phyloP scores from a whole-genome alignment of 768 basidiomycete species.

The Trametes punicea region DNA sequence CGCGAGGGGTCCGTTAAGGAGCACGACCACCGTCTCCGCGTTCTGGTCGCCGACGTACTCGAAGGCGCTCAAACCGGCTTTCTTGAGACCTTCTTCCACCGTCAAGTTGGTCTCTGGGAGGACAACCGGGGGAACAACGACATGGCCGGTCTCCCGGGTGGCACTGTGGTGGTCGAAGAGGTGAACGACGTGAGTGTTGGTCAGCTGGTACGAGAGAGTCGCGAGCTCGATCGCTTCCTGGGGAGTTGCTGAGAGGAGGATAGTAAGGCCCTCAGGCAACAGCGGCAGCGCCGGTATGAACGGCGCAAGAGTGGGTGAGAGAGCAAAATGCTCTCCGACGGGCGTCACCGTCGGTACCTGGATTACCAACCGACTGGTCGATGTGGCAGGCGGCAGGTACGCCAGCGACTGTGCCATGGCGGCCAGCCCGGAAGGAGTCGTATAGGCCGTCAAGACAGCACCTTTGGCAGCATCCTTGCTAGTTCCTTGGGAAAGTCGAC shows the following conservation, averaged over 20 bases:
- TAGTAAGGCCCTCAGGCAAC: conserved; percentile 61
- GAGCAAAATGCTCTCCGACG: conserved; percentile 58
- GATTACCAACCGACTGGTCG: conserved; percentile 68
- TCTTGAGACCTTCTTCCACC: conserved; percentile 48
- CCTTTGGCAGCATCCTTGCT: conserved; percentile 61
- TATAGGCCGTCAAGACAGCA: conserved; percentile 71
- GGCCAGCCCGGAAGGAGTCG: conserved; percentile 79
- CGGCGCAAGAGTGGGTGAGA: conserved; percentile 75
- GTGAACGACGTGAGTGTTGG: conserved; percentile 72
- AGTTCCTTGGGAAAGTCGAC: conserved; percentile 76
- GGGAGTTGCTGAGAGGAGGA: conserved; percentile 81
- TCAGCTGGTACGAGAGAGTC: conserved; percentile 67
- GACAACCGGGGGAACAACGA: conserved; percentile 39
- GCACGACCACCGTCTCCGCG: conserved; percentile 64
- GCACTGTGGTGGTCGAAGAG: conserved; percentile 86
- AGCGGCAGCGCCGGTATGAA: conserved; percentile 57
- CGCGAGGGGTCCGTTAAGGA: conserved; percentile 78
- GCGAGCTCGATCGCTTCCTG: conserved; percentile 81
- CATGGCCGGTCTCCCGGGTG: conserved; percentile 70
- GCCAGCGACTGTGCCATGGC: conserved; percentile 78
- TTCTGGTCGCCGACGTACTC: conserved; percentile 65
- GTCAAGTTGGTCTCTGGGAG: conserved; percentile 29
- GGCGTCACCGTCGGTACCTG: conserved; percentile 78
- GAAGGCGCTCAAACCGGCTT: conserved; percentile 71
- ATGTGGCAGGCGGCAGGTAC: conserved; percentile 61